phyloP scores from a whole-genome alignment of 2,329 filamentous ascomycete species.

The Drechslera avenae region DNA sequence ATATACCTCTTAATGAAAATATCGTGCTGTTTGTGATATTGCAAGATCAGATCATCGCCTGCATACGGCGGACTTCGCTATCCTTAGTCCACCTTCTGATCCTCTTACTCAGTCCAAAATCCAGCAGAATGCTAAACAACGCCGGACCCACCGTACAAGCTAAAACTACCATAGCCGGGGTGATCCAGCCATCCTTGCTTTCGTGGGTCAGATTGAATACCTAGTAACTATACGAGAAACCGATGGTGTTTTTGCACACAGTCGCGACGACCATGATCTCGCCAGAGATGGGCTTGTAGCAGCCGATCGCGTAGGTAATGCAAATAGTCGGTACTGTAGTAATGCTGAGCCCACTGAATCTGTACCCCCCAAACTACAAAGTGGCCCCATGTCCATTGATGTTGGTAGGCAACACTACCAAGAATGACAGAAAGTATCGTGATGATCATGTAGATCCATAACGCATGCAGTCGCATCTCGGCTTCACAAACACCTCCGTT shows the following conservation, averaged over 20 bases:
- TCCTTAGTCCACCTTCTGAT: constrained; percentile 48
- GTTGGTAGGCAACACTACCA: constrained; percentile 56
- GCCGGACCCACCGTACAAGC: constrained; percentile 49
- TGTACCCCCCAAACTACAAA: constrained; percentile 58
- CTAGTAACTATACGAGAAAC: constrained; percentile 52
- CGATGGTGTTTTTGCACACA: constrained; percentile 54
- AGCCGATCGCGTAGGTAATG: constrained; percentile 54
- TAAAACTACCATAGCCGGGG: constrained; percentile 53
- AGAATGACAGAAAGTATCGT: constrained; percentile 56
- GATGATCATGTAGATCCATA: constrained; percentile 56
- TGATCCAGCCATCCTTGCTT: constrained; percentile 48
- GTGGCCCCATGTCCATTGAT: constrained; percentile 56
- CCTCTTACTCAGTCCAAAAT: constrained; percentile 50
- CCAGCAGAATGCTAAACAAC: constrained; percentile 49
- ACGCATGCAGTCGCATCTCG: constrained; percentile 60
- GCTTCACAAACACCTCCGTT: constrained; percentile 63
- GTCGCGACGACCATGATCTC: constrained; percentile 55
- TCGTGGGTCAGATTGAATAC: constrained; percentile 46
- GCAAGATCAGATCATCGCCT: constrained; percentile 9
- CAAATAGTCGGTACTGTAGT: constrained; percentile 52
- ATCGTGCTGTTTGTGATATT: too few species aligned
- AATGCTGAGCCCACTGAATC: constrained; percentile 49
- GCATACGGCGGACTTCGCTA: constrained; percentile 24
- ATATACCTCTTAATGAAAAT: too few species aligned
- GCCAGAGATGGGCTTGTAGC: constrained; percentile 54